Percentiles rank a stretch among this genome's conserved stretches.
These are phyloP conservation scores for Zancudomyces culisetae DNA, from an alignment of 371 early-diverging fungal species.

Conservation along the genomic window DNA sequence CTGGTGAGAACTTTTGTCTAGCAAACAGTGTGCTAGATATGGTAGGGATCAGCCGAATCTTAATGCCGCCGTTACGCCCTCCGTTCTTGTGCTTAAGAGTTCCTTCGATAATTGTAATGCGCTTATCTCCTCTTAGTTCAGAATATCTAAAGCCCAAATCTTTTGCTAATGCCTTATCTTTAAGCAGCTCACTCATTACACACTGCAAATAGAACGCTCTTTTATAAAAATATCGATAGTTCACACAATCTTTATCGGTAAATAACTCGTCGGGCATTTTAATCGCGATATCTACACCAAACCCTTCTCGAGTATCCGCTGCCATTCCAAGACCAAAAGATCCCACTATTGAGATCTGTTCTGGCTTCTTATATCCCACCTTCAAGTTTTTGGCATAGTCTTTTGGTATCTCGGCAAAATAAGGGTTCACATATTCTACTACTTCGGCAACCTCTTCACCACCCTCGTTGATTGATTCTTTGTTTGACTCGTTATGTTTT, in stretches of 20 bases:
- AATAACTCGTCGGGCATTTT: conserved; percentile 76
- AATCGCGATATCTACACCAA: conserved; percentile 77
- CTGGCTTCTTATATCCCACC: conserved; percentile 55
- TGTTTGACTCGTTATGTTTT: no score
- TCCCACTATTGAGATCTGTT: conserved; percentile 66
- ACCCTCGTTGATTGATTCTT: no score
- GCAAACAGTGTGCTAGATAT: conserved; percentile 42
- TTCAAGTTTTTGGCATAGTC: conserved; percentile 24
- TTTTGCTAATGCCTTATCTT: conserved; percentile 30
- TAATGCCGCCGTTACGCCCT: conserved; percentile 11
- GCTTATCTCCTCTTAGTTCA: conserved; percentile 44
- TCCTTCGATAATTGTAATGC: conserved; percentile 48
- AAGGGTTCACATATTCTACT: background rate
- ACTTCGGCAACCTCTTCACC: no score
- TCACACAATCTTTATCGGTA: conserved; percentile 80
- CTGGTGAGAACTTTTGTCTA: conserved; percentile 52
- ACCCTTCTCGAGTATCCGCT: conserved; percentile 32
- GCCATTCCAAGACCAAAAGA: conserved; percentile 66
- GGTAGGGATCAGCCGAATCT: conserved; percentile 65
- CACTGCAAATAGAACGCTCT: conserved; percentile 76
- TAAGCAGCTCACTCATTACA: conserved; percentile 30
- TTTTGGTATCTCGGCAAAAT: background rate
- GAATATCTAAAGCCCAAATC: conserved; percentile 34
- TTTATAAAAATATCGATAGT: conserved; percentile 88
- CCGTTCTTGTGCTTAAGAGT: conserved; percentile 4